Conservation (phyloP, 306 rosid species). For the Citrullus mucosospermus region DNA sequence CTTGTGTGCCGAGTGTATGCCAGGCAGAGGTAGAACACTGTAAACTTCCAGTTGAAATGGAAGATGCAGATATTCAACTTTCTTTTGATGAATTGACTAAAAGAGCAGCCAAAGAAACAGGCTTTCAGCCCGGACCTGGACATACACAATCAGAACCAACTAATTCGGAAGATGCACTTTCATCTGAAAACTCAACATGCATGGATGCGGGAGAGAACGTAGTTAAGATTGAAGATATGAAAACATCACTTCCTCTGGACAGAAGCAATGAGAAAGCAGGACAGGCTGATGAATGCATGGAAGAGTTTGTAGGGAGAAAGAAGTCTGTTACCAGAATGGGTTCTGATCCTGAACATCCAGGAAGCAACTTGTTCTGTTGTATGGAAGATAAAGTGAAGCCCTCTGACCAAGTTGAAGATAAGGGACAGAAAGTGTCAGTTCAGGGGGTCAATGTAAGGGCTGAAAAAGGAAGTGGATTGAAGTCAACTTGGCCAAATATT, state of each 20-base stretch:
- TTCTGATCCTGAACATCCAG: constrained; percentile 28
- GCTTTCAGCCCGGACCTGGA: constrained; percentile 10
- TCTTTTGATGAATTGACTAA: constrained; percentile 17
- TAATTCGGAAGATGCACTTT: constrained; percentile 16
- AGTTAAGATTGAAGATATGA: constrained; percentile 17
- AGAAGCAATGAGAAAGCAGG: constrained; percentile 17
- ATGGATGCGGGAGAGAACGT: constrained; percentile 16
- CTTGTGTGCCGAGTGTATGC: constrained; percentile 11
- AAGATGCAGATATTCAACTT: constrained; percentile 15
- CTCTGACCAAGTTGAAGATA: constrained; percentile 22
- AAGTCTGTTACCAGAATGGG: constrained; percentile 23
- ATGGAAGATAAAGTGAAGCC: constrained; percentile 28
- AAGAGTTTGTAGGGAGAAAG: constrained; percentile 16
- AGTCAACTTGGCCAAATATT: constrained; percentile 20
- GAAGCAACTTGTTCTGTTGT: constrained; percentile 26
- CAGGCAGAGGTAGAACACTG: constrained; percentile 15
- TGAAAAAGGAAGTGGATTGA: constrained; percentile 25
- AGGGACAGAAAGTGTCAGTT: constrained; percentile 16
- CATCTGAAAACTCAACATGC: constrained; percentile 18
- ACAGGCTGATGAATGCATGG: constrained; percentile 25
- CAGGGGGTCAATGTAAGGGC: constrained; percentile 16
- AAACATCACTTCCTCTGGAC: constrained; percentile 16
- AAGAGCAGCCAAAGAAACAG: constrained; percentile 19
- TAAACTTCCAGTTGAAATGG: constrained; percentile 17
- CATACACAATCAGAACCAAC: constrained; percentile 22